phyloP scores from a whole-genome alignment of 192 early-diverging fungal species.

The Lunasporangiospora selenospora region DNA sequence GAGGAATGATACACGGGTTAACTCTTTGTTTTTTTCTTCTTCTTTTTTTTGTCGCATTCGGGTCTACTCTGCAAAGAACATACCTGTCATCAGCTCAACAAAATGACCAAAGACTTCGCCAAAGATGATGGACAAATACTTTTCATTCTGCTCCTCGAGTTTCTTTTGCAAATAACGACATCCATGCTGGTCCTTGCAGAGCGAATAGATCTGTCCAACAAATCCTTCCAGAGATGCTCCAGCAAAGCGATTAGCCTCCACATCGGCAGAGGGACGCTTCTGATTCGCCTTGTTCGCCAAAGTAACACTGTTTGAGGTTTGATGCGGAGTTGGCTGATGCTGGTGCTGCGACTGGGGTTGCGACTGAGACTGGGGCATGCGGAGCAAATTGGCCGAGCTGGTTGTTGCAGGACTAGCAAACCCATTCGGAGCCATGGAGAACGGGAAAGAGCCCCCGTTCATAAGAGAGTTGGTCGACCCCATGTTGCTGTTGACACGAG shows the following conservation, averaged over 20 bases:
- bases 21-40: too few species aligned
- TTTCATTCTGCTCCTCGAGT: conserved; percentile 76
- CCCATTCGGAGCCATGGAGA: conserved; percentile 31
- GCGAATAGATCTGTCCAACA: conserved; percentile 72
- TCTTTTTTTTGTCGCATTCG: too few species aligned
- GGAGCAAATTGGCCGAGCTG: conserved; percentile 10
- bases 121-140: conserved; percentile 75
- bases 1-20: too few species aligned
- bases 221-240: conserved; percentile 72
- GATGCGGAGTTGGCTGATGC: neutral
- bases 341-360: neutral
- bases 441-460: conserved; percentile 24
- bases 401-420: conserved; percentile 39
- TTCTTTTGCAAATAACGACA: conserved; percentile 89
- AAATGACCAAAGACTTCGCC: conserved; percentile 77
- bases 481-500: conserved; percentile 14
- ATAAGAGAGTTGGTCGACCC: conserved; percentile 22
- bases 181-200: conserved; percentile 91
- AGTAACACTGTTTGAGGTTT: conserved; percentile 17
- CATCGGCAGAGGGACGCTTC: conserved; percentile 32
- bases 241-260: conserved; percentile 71
- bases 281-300: conserved; percentile 35
- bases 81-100: conserved; percentile 84
- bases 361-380: too few species aligned
- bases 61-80: too few species aligned